Conservation (phyloP, 2,329 filamentous ascomycete species). For the Paecilomyces niveus region DNA sequence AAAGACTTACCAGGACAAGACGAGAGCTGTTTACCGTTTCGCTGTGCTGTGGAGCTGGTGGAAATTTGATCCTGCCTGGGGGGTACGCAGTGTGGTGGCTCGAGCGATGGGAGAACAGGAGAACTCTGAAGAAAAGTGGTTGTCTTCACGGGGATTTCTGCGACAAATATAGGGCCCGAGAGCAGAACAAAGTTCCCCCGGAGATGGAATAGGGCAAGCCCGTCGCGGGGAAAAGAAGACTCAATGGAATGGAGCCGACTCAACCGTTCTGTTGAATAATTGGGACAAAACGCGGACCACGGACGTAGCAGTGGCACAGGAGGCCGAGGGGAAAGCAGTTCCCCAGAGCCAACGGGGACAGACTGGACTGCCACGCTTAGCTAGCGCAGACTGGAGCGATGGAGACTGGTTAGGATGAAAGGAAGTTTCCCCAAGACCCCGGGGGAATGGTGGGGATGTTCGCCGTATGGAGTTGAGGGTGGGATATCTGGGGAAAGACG, state of each 20-base stretch:
- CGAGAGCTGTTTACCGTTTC: not conserved
- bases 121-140: not conserved
- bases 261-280: not conserved
- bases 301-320: not conserved
- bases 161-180: not conserved
- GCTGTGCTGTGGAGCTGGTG: not conserved
- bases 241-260: not conserved
- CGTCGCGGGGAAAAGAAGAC: not conserved
- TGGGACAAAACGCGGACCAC: too few relatives aligned
- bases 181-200: not conserved
- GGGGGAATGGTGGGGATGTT: constrained; percentile 1
- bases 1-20: not conserved
- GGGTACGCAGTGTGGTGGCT: not conserved
- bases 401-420: constrained; percentile 11
- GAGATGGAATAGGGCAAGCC: not conserved
- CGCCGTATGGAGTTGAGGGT: not conserved
- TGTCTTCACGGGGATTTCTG: not conserved
- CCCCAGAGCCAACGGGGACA: not conserved
- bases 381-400: not conserved
- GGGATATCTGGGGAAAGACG: not conserved
- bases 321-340: not conserved
- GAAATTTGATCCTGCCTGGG: not conserved
- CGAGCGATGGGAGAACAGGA: not conserved
- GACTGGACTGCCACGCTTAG: not conserved
- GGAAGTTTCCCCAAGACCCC: constrained; percentile 9